These are phyloP conservation scores for Phytophthora multivora DNA, from an alignment of 352 stramenopile species.

Conservation along the genomic window DNA sequence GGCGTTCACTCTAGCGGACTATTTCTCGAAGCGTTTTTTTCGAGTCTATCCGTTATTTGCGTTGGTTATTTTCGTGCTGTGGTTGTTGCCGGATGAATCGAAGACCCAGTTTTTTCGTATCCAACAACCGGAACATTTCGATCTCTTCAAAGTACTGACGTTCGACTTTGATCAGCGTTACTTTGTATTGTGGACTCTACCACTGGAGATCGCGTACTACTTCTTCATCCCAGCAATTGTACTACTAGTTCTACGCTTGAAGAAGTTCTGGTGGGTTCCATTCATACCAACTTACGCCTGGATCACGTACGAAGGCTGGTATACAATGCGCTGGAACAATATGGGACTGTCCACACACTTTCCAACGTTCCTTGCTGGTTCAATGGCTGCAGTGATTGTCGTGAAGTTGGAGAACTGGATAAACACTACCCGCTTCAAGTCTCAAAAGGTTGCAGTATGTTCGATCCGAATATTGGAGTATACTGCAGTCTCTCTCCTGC, in stretches of 20 bases:
- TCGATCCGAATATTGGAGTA: conserved; percentile 25
- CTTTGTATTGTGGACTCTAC: conserved; percentile 48
- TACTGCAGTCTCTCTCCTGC: conserved; percentile 14
- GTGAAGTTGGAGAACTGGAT: conserved; percentile 21
- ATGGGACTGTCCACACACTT: conserved; percentile 23
- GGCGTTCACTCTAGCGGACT: conserved; percentile 33
- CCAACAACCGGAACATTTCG: conserved; percentile 26
- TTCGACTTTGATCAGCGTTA: conserved; percentile 38
- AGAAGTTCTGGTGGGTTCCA: conserved; percentile 24
- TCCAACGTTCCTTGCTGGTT: conserved; percentile 29
- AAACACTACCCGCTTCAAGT: conserved; percentile 15
- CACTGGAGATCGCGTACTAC: conserved; percentile 41
- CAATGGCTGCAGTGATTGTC: conserved; percentile 38
- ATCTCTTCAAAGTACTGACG: conserved; percentile 44
- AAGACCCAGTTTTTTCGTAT: conserved; percentile 33
- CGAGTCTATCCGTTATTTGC: conserved; percentile 59
- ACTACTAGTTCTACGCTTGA: conserved; percentile 20
- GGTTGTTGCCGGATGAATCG: conserved; percentile 25
- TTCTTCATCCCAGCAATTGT: conserved; percentile 42
- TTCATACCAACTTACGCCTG: conserved; percentile 31
- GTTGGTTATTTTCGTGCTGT: conserved; percentile 29
- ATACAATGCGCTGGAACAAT: conserved; percentile 27
- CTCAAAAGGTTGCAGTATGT: neutral
- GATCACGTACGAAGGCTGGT: conserved; percentile 25
- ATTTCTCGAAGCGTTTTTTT: conserved; percentile 39